A percentile compares a stretch with the other conserved stretches of the same genome.
phyloP scores from a whole-genome alignment of 371 early-diverging fungal species.

The Chytridium lagenaria region DNA sequence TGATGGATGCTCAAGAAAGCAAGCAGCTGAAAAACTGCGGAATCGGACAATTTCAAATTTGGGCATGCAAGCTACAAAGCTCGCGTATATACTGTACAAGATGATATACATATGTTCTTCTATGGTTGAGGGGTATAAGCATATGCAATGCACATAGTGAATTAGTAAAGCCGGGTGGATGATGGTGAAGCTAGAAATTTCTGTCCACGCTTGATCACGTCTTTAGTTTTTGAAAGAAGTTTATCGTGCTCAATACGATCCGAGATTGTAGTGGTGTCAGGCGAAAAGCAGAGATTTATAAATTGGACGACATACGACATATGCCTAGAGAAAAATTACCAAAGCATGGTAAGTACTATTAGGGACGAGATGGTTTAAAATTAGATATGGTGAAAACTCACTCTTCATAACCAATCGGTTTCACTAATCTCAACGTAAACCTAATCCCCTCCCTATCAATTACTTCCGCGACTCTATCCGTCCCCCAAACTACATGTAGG shows the following conservation, averaged over 20 bases:
- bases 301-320: conserved; percentile 2
- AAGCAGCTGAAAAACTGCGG: too few species aligned
- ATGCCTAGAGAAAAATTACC: background rate
- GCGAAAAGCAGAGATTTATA: background rate
- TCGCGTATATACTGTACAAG: too few species aligned
- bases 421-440: background rate
- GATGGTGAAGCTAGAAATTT: background rate
- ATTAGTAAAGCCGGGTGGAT: too few species aligned
- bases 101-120: too few species aligned
- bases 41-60: too few species aligned
- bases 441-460: background rate
- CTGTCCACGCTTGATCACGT: background rate
- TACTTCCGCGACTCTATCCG: conserved; percentile 8
- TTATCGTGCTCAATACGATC: background rate
- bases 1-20: too few species aligned
- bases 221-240: conserved; percentile 5
- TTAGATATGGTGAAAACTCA: background rate
- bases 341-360: background rate
- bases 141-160: too few species aligned
- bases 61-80: too few species aligned
- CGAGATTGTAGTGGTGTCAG: background rate
- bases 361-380: background rate
- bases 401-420: conserved; percentile 22
- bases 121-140: too few species aligned
- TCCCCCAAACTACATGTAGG: background rate